A percentile compares a stretch with the other conserved stretches of the same genome.
Conservation (phyloP, 352 stramenopile genomes). For the Globisporangium irregulare region DNA sequence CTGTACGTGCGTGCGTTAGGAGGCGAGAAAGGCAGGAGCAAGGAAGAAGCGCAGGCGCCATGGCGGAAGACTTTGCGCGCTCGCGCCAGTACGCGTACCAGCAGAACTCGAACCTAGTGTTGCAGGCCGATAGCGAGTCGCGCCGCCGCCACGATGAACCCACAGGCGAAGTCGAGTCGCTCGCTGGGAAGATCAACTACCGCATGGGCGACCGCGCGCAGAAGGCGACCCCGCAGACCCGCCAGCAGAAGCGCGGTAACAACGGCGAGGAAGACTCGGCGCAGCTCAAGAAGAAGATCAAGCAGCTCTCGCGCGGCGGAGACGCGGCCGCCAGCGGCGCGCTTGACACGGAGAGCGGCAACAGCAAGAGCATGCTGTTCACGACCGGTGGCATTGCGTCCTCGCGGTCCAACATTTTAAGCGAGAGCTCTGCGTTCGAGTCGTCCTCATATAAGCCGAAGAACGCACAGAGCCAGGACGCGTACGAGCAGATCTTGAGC, state of each 20-base stretch:
- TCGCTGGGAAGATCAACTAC: slow-evolving; percentile 72
- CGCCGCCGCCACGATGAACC: slow-evolving; percentile 76
- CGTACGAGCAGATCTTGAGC: slow-evolving; percentile 89
- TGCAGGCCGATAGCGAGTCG: slow-evolving; percentile 89
- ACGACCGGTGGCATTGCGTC: slow-evolving; percentile 43
- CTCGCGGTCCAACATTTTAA: slow-evolving; percentile 57
- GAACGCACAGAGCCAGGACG: slow-evolving; percentile 81
- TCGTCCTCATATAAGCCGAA: slow-evolving; percentile 85
- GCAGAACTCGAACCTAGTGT: slow-evolving; percentile 94
- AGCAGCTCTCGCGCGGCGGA: slow-evolving; percentile 37
- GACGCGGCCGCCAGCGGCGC: not conserved
- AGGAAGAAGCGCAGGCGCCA: slow-evolving; percentile 19
- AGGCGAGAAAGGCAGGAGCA: not conserved
- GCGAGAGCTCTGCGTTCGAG: slow-evolving; percentile 71
- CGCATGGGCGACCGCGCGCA: slow-evolving; percentile 85
- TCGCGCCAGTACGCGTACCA: slow-evolving; percentile 91
- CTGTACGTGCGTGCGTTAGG: too few relatives aligned
- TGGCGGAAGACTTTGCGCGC: slow-evolving; percentile 89
- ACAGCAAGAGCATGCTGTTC: slow-evolving; percentile 42
- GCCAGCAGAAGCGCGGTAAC: slow-evolving; percentile 31
- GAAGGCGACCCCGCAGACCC: slow-evolving; percentile 48
- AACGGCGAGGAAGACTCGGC: slow-evolving; percentile 36
- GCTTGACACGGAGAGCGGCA: slow-evolving; percentile 12
- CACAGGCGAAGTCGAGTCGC: slow-evolving; percentile 85
- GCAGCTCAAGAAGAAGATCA: slow-evolving; percentile 71